Evolutionary conservation across 2,329 filamentous ascomycete species (phyloP).

Genomic region (Pseudopithomyces chartarum): DNA sequence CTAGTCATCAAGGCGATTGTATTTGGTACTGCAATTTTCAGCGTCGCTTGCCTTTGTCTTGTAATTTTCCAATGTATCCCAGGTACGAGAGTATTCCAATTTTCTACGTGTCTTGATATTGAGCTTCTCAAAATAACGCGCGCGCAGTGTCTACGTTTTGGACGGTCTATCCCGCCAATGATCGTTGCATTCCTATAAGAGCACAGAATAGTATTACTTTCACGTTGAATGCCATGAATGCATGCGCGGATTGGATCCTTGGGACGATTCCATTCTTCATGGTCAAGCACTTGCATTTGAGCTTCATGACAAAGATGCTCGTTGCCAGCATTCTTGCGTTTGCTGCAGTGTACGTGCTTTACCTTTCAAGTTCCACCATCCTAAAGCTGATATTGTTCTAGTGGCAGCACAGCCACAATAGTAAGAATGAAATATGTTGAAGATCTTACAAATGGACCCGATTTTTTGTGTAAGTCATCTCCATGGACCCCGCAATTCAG

Average conservation of each 20-base stretch:
- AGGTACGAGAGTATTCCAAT: not conserved
- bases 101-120: not conserved
- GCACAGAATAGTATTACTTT: constrained; percentile 60
- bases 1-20: constrained; percentile 55
- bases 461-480: constrained; percentile 44
- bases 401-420: constrained; percentile 58
- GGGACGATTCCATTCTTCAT: constrained; percentile 52
- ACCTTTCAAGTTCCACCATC: not conserved
- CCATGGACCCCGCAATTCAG: not conserved
- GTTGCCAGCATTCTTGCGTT: constrained; percentile 60
- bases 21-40: constrained; percentile 50
- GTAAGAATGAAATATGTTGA: constrained; percentile 53
- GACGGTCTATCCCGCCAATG: constrained; percentile 47
- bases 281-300: constrained; percentile 62
- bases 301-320: constrained; percentile 55
- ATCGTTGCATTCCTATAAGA: constrained; percentile 49
- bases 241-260: constrained; percentile 40
- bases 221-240: constrained; percentile 33
- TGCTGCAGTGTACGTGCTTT: constrained; percentile 33
- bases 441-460: constrained; percentile 45
- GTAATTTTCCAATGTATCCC: constrained; percentile 60
- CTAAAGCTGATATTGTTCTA: constrained; percentile 11
- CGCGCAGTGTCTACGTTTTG: constrained; percentile 54
- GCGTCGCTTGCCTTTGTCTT: constrained; percentile 57
- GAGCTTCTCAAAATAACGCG: too few species aligned